Base-by-base conservation (phyloP, 176 grass and related monocot genomes). In the Tillandsia leiboldiana region DNA sequence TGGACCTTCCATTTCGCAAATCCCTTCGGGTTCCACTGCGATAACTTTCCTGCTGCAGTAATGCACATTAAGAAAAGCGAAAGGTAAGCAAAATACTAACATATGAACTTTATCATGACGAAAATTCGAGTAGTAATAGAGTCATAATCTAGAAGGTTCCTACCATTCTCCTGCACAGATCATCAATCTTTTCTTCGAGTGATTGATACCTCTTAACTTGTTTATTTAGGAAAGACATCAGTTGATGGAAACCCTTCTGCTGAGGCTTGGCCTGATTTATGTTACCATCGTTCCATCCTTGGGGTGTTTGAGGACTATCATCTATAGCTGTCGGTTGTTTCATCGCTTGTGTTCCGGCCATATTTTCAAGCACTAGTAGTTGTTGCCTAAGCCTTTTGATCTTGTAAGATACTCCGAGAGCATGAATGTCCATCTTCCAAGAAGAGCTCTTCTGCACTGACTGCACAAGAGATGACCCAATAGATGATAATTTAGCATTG, bases 331-430 rank as follows among this genome's bases (percentile, higher is more conserved):
- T 11, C n/a, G 51, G 47, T 62, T 77, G 69, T 8, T 82, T 17
- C 6, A 14, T 26, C 22, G 15, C 61, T 24, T 72, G 26, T 56
- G 67, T 63, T 26, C 11, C 61, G 11, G 33, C 75, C 56, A 96
- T 71, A 50, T 84, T 86, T 72, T 91, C 80, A 1, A 96, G 85
- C 64, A 80, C 63, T 23, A 79, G 22, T 50, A 88, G 76, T 74
- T 96, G 91, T 72, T 91, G 88, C 72, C 82, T 96, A 10, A 96
- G 77, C 80, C 91, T 73, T 84, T 88, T 96, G 82, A 96, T 96
- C 82, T 96, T 96, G 82, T 96, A 91, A 69, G 91, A 96, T 42
- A 96, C 82, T 1, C 85, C 91, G 8, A 96, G 71, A 11, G 87
- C 82, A 58, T 88, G 87, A 58, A 96, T 91, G 73, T 91, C 91